Percentiles rank a stretch among this genome's conserved stretches.
Conservation (phyloP, 768 basidiomycete genomes). For the Leucocoprinus leucothites region DNA sequence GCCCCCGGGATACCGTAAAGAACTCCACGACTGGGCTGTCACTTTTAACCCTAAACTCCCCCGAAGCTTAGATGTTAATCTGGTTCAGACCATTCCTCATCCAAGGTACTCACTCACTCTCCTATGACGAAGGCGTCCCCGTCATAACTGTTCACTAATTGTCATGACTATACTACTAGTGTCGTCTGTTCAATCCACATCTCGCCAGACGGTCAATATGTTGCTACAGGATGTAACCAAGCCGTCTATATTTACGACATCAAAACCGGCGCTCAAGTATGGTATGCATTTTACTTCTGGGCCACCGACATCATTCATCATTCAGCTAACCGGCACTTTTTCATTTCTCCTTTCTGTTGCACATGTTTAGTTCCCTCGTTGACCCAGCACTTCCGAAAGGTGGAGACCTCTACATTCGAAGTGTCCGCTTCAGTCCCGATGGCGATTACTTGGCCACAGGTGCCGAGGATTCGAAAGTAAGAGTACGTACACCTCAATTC, state of each 20-base stretch:
- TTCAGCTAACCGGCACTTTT: background rate
- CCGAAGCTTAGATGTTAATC: constrained; percentile 63
- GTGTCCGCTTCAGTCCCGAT: constrained; percentile 88
- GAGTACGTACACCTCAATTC: constrained; percentile 46
- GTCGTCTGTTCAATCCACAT: constrained; percentile 89
- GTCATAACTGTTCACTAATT: background rate
- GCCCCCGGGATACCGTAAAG: constrained; percentile 53
- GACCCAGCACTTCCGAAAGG: constrained; percentile 29
- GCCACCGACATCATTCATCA: background rate
- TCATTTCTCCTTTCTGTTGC: too few species aligned
- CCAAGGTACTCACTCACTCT: constrained; percentile 54
- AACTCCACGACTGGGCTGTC: constrained; percentile 82
- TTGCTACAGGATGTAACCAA: constrained; percentile 95
- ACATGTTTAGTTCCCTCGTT: constrained; percentile 6
- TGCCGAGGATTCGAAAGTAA: constrained; percentile 90
- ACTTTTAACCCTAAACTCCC: constrained; percentile 78
- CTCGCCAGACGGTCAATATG: constrained; percentile 87
- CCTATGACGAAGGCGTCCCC: background rate
- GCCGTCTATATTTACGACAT: constrained; percentile 95
- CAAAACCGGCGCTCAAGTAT: constrained; percentile 80
- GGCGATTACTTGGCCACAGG: constrained; percentile 93
- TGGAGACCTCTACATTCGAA: constrained; percentile 44
- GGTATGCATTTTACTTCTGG: constrained; percentile 44
- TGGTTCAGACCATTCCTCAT: constrained; percentile 80
- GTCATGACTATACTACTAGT: constrained; percentile 21